Evolutionary conservation across 1,284 basidiomycete species (phyloP).

Genomic region (Coniferiporia sulphurascens): DNA sequence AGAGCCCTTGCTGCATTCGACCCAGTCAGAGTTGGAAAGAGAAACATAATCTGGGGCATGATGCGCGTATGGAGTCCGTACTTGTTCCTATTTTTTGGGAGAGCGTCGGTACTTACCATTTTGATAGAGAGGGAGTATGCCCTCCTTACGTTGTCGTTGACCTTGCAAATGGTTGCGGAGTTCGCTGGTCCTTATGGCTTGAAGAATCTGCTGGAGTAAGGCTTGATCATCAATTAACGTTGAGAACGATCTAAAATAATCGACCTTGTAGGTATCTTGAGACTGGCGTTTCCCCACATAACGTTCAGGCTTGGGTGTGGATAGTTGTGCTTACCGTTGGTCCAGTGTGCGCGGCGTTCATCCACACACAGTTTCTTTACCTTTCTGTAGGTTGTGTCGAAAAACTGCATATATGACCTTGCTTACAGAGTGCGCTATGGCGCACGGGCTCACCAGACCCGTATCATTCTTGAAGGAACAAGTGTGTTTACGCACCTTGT

Average conservation of each 20-base stretch:
- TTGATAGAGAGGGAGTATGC: background rate
- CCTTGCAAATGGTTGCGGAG: background rate
- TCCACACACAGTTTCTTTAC: conserved; percentile 11
- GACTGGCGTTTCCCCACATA: conserved; percentile 2
- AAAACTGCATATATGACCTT: background rate
- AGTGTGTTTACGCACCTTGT: conserved; percentile 44
- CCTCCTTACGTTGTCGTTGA: background rate
- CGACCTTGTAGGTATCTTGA: conserved; percentile 12
- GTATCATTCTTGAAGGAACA: conserved; percentile 3
- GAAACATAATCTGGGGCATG: conserved; percentile 16
- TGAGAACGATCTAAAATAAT: background rate
- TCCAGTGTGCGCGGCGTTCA: conserved; percentile 4
- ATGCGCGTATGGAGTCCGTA: background rate
- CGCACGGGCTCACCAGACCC: background rate
- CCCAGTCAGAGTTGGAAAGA: conserved; percentile 11
- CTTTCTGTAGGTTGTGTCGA: background rate
- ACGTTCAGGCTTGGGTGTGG: conserved; percentile 14
- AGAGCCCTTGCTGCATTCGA: background rate
- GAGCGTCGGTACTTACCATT: background rate
- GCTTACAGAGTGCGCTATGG: background rate
- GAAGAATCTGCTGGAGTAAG: conserved; percentile 12
- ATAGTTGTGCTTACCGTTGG: conserved; percentile 10
- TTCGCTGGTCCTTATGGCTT: conserved; percentile 13
- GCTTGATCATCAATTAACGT: background rate
- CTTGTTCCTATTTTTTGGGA: background rate